These are phyloP conservation scores for Xylaria sp. DNA, from an alignment of 2,329 filamentous ascomycete genomes.

Conservation along the genomic window DNA sequence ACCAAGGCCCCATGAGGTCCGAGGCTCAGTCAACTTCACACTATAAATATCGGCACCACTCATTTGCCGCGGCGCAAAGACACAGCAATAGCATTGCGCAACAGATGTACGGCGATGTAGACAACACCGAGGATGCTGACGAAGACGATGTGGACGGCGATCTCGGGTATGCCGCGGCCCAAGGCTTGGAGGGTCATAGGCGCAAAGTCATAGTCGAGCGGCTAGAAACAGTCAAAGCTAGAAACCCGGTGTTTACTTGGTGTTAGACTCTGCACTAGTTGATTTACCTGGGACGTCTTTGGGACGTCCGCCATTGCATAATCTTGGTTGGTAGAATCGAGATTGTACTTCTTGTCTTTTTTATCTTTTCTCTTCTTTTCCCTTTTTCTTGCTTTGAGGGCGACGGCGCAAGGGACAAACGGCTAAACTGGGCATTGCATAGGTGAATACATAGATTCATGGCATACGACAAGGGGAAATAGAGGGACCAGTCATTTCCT, in stretches of 20 bases:
- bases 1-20: slow-evolving; percentile 55
- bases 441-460: slow-evolving; percentile 21
- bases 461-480: slow-evolving; percentile 14
- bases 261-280: slow-evolving; percentile 66
- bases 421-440: slow-evolving; percentile 26
- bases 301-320: background rate
- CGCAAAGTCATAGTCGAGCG: slow-evolving; percentile 97
- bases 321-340: background rate
- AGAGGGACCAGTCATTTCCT: slow-evolving; percentile 3
- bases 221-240: slow-evolving; percentile 92
- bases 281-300: background rate
- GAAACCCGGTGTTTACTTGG: slow-evolving; percentile 97
- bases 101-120: slow-evolving; percentile 57
- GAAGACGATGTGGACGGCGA: slow-evolving; percentile 84
- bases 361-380: too few relatives aligned
- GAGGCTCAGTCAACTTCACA: slow-evolving; percentile 58
- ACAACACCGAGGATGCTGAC: slow-evolving; percentile 45
- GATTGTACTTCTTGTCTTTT: background rate
- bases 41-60: slow-evolving; percentile 63
- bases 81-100: slow-evolving; percentile 64
- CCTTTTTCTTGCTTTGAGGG: slow-evolving; percentile 13
- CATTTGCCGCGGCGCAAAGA: slow-evolving; percentile 61
- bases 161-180: slow-evolving; percentile 91
- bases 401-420: slow-evolving; percentile 29
- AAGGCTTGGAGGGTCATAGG: slow-evolving; percentile 90